A percentile compares a stretch with the other conserved stretches of the same genome.
Evolutionary conservation across 2,329 filamentous ascomycete species (phyloP).

Genomic region (Aspergillus calidoustus): DNA sequence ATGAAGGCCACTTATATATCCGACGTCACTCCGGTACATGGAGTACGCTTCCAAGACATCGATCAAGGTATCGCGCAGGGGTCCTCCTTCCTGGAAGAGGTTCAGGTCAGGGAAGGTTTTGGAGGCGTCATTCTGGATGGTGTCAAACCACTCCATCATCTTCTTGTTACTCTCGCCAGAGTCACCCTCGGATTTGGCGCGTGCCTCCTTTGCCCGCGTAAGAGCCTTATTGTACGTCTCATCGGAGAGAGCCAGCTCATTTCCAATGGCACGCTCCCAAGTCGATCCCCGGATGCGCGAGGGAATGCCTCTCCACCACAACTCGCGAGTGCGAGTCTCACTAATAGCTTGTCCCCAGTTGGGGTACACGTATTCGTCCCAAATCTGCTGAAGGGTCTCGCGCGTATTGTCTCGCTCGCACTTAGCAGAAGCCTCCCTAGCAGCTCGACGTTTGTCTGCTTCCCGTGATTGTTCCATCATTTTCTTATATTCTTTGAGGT

Average conservation of each 20-base stretch:
- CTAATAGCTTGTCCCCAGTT: slow-evolving; percentile 62
- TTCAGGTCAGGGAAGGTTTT: slow-evolving; percentile 62
- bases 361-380: slow-evolving; percentile 65
- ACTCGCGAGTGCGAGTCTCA: slow-evolving; percentile 60
- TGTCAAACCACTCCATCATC: slow-evolving; percentile 57
- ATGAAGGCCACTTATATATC: slow-evolving; percentile 64
- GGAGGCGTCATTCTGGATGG: slow-evolving; percentile 59
- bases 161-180: slow-evolving; percentile 48
- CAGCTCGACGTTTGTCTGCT: slow-evolving; percentile 56
- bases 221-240: slow-evolving; percentile 63
- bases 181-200: slow-evolving; percentile 48
- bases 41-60: slow-evolving; percentile 66
- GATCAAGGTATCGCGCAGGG: slow-evolving; percentile 59
- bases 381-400: slow-evolving; percentile 61
- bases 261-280: slow-evolving; percentile 65
- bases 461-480: slow-evolving; percentile 68
- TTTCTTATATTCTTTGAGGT: slow-evolving; percentile 73
- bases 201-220: slow-evolving; percentile 57
- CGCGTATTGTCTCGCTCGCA: slow-evolving; percentile 57
- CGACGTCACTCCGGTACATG: slow-evolving; percentile 67
- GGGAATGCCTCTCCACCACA: slow-evolving; percentile 69
- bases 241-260: slow-evolving; percentile 61
- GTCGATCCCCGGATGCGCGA: slow-evolving; percentile 60
- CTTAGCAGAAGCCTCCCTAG: slow-evolving; percentile 52
- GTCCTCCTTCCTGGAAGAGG: slow-evolving; percentile 60